These are phyloP conservation scores for Populus nigra DNA, from an alignment of 345 rosid species.

Conservation along the genomic window DNA sequence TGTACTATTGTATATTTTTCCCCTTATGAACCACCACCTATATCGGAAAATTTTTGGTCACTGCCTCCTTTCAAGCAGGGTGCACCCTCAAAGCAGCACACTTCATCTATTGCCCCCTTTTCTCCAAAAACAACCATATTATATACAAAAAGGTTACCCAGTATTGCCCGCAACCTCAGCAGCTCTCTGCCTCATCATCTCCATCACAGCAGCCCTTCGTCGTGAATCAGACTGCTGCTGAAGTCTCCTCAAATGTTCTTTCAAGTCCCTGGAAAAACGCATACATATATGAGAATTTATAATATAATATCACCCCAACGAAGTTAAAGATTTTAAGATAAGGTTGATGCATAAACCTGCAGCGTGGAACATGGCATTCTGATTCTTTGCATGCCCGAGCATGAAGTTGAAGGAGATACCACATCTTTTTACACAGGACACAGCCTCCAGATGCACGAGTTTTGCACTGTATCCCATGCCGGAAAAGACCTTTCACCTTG, in stretches of 20 bases:
- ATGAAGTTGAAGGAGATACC: slow-evolving; percentile 98
- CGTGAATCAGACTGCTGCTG: slow-evolving; percentile 97
- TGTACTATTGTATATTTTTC: slow-evolving; percentile 6
- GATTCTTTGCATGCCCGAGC: slow-evolving; percentile 99
- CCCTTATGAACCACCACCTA: slow-evolving; percentile 20
- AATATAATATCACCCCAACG: neutral
- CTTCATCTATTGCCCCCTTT: slow-evolving; percentile 27
- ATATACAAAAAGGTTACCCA: slow-evolving; percentile 48
- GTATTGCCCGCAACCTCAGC: slow-evolving; percentile 92
- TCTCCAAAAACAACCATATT: slow-evolving; percentile 24
- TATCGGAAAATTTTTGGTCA: slow-evolving; percentile 10
- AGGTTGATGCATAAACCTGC: slow-evolving; percentile 55
- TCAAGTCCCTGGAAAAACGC: slow-evolving; percentile 68
- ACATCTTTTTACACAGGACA: slow-evolving; percentile 91
- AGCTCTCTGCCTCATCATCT: slow-evolving; percentile 99
- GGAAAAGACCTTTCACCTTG: slow-evolving; percentile 93
- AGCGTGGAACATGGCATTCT: slow-evolving; percentile 87
- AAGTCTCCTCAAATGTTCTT: slow-evolving; percentile 87
- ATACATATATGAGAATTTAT: slow-evolving; percentile 10
- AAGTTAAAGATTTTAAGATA: slow-evolving; percentile 10
- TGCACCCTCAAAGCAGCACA: slow-evolving; percentile 21
- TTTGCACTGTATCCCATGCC: slow-evolving; percentile 90
- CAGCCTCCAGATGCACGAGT: slow-evolving; percentile 94
- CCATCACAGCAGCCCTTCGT: slow-evolving; percentile 99
- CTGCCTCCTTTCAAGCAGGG: slow-evolving; percentile 28